A percentile compares a stretch with the other conserved stretches of the same genome.
Evolutionary conservation across 2,329 filamentous ascomycete species (phyloP).

Genomic region (Aspergillus luchuensis): DNA sequence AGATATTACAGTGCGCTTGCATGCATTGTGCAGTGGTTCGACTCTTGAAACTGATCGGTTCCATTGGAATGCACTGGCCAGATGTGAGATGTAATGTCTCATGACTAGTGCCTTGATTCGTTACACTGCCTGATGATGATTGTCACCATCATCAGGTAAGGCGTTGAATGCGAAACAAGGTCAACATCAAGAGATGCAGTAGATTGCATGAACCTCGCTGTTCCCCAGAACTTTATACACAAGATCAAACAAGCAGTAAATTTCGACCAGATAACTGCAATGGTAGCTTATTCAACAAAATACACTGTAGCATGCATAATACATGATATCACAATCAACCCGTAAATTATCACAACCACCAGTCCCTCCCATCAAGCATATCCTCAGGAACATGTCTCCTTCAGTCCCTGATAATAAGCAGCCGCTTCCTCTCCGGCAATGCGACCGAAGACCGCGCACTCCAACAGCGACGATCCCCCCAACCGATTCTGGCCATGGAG

Average conservation of each 20-base stretch:
- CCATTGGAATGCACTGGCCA: not conserved
- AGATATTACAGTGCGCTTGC: not conserved
- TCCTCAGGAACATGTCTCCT: not conserved
- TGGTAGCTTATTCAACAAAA: not conserved
- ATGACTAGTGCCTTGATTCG: not conserved
- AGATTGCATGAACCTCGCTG: not conserved
- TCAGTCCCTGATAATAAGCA: constrained; percentile 18
- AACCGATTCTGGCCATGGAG: constrained; percentile 65
- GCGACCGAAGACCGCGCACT: constrained; percentile 66
- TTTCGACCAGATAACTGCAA: not conserved
- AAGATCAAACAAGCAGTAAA: not conserved
- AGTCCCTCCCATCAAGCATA: not conserved
- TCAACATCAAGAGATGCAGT: not conserved
- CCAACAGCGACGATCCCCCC: constrained; percentile 62
- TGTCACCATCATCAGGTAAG: not conserved
- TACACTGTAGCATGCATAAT: too few relatives aligned
- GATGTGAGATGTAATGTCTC: not conserved
- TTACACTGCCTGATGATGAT: not conserved
- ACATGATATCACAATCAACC: too few relatives aligned
- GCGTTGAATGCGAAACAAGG: not conserved
- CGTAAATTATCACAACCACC: not conserved
- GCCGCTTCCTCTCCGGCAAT: constrained; percentile 57
- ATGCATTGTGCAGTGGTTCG: not conserved
- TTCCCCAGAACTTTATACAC: too few relatives aligned
- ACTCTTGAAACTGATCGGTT: not conserved